phyloP scores from a whole-genome alignment of 169 alveolate species.

The Plasmodium falciparum region DNA sequence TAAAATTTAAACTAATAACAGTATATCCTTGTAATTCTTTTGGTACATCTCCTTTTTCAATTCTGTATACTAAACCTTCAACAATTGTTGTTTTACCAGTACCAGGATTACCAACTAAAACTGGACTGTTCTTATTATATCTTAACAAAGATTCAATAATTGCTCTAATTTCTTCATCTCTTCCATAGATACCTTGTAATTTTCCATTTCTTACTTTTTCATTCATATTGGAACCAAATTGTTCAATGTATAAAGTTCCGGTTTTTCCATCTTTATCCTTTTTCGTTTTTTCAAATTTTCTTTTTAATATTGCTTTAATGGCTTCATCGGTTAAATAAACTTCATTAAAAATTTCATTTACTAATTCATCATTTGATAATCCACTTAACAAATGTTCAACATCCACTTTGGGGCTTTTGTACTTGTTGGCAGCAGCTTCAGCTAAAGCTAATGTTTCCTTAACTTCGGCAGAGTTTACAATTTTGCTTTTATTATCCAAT shows the following conservation, averaged over 20 bases:
- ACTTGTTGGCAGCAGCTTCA: conserved; percentile 30
- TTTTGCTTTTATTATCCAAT: conserved; percentile 33
- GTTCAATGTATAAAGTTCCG: conserved; percentile 44
- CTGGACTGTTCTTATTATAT: conserved; percentile 75
- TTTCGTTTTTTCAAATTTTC: conserved; percentile 32
- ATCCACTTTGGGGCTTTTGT: conserved; percentile 57
- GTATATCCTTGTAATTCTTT: conserved; percentile 68
- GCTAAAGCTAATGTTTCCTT: conserved; percentile 61
- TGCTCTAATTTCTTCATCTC: conserved; percentile 77
- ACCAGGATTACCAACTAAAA: conserved; percentile 75
- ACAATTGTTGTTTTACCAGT: conserved; percentile 77
- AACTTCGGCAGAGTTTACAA: conserved; percentile 25
- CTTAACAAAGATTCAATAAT: conserved; percentile 59
- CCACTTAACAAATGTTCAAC: conserved; percentile 66
- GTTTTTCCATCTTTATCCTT: conserved; percentile 44
- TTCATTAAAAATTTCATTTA: conserved; percentile 43
- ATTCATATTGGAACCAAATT: conserved; percentile 71
- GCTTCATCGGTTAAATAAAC: conserved; percentile 49
- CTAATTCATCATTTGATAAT: conserved; percentile 44
- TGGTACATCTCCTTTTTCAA: conserved; percentile 75
- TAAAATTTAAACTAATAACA: conserved; percentile 61
- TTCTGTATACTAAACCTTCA: conserved; percentile 71
- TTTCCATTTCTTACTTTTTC: conserved; percentile 75
- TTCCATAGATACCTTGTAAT: conserved; percentile 67
- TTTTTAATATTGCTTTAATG: conserved; percentile 33